Base-by-base conservation (phyloP, 805 yeast genomes). In the Yarrowia sp. region DNA sequence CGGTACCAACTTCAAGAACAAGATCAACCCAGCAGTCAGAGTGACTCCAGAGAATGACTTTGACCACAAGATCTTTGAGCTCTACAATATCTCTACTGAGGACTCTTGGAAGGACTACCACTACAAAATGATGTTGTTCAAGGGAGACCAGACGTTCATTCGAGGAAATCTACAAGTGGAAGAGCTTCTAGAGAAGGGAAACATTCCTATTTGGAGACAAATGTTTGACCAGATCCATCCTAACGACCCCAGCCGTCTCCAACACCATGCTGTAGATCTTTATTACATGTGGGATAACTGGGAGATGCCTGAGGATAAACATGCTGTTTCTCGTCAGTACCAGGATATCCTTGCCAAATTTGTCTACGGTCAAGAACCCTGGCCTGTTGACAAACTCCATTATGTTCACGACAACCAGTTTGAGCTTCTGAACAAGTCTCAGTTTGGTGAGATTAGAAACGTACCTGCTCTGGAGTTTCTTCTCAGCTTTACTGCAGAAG, bases 271-370 rank as follows among this genome's bases (percentile, higher is more conserved):
- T 11, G 58, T 51, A 0, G 58, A 51, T 51, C 58, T 51, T 16
- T 51, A 51, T 4, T 51, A 51, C 58, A 51, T 51, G 58, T 51
- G 58, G 58, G 36, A 51, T 12, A 51, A 35, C 58, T 51, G 58
- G 58, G 32, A 51, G 16, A 33, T 51, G 40, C 58, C 58, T 1
- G 41, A 51, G 16, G 41, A 22, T 6, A 51, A 51, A n/a, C 58
- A 35, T 5, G 30, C 14, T 0, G 41, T 51, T 12, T 28, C 58
- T 22, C 28, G 58, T 10, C 28, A 33, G 58, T 35, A 51, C 8
- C 58, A 51, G n/a, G 58, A 51, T 9, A 33, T 14, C 9, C 41
- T 51, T 9, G 5, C 21, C 58, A 51, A 35, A 30, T 51, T 33
- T n/a, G 30, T 51, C 3, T 51, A 51, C 2, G 58, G 58, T 3